These are phyloP conservation scores for Marasmius tenuissimus DNA, from an alignment of 1,284 basidiomycete genomes.

Conservation along the genomic window DNA sequence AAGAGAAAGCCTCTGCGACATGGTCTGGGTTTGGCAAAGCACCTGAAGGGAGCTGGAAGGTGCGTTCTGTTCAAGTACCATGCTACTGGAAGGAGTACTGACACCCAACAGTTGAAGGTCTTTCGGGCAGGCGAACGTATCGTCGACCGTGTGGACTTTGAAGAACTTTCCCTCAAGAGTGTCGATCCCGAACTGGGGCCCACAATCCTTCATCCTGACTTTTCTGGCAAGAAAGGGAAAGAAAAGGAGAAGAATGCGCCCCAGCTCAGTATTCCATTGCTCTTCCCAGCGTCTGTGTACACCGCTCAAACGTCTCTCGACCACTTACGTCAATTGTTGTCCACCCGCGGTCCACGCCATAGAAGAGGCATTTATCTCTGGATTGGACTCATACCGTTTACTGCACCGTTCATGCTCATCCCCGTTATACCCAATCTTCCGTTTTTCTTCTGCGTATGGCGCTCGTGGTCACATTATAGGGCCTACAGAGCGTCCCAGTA, in stretches of 20 bases:
- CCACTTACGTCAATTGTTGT: constrained; percentile 54
- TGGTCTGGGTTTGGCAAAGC: constrained; percentile 72
- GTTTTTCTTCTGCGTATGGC: constrained; percentile 82
- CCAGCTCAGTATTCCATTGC: constrained; percentile 56
- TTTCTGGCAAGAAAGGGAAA: constrained; percentile 15
- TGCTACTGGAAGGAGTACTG: background rate
- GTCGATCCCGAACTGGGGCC: constrained; percentile 70
- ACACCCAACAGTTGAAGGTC: constrained; percentile 46
- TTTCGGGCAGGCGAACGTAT: constrained; percentile 66
- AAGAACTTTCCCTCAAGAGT: constrained; percentile 69
- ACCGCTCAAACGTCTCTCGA: constrained; percentile 42
- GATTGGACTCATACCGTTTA: constrained; percentile 62
- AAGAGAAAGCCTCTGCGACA: constrained; percentile 47
- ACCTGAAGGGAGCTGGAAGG: constrained; percentile 66
- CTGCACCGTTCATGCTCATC: constrained; percentile 70
- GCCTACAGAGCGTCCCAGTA: constrained; percentile 76
- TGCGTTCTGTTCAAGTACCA: constrained; percentile 21
- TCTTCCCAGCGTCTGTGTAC: constrained; percentile 62
- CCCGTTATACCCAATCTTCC: constrained; percentile 81
- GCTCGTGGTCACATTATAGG: constrained; percentile 80
- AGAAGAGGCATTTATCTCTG: constrained; percentile 64
- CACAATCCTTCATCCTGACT: constrained; percentile 24
- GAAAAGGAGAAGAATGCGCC: constrained; percentile 11
- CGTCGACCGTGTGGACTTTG: constrained; percentile 71
- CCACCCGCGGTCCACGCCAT: constrained; percentile 61